Conservation (phyloP, 371 early-diverging fungal species). For the Lichtheimia ramosa region DNA sequence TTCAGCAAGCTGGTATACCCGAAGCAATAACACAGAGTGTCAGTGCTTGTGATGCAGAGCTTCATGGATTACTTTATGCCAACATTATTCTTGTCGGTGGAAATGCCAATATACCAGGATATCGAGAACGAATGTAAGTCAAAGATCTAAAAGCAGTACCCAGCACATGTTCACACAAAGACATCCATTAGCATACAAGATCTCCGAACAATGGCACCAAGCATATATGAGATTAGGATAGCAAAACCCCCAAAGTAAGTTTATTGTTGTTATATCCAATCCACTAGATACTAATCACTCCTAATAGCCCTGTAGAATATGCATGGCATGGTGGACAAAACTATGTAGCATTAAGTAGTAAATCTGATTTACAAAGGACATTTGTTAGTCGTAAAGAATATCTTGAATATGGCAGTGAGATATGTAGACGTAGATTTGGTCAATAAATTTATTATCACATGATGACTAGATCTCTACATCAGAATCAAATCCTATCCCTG, state of each 20-base stretch:
- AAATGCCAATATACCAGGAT: conserved; percentile 68
- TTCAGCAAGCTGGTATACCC: conserved; percentile 82
- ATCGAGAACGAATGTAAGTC: conserved; percentile 66
- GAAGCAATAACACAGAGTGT: conserved; percentile 74
- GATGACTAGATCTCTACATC: conserved; percentile 2
- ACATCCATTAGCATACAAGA: conserved; percentile 49
- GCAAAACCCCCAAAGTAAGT: conserved; percentile 64
- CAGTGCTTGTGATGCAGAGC: conserved; percentile 51
- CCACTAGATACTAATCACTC: not conserved
- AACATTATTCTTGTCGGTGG: conserved; percentile 84
- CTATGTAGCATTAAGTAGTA: conserved; percentile 41
- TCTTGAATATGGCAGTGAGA: conserved; percentile 56
- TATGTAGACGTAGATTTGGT: conserved; percentile 50
- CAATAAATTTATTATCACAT: not conserved
- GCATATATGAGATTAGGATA: conserved; percentile 64
- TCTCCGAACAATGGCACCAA: conserved; percentile 62
- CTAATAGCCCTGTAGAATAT: conserved; percentile 47
- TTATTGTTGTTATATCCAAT: not conserved
- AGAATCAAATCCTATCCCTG: conserved; percentile 11
- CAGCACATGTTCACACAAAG: not conserved
- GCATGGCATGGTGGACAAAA: conserved; percentile 58
- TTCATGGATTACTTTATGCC: conserved; percentile 69
- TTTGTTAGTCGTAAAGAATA: conserved; percentile 61
- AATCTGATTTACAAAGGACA: conserved; percentile 44
- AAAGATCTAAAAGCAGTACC: not conserved